Evolutionary conservation across 2,329 filamentous ascomycete species (phyloP), one percentile per base, ranked within the genome.

Genomic region (Pseudocercospora vitis): DNA sequence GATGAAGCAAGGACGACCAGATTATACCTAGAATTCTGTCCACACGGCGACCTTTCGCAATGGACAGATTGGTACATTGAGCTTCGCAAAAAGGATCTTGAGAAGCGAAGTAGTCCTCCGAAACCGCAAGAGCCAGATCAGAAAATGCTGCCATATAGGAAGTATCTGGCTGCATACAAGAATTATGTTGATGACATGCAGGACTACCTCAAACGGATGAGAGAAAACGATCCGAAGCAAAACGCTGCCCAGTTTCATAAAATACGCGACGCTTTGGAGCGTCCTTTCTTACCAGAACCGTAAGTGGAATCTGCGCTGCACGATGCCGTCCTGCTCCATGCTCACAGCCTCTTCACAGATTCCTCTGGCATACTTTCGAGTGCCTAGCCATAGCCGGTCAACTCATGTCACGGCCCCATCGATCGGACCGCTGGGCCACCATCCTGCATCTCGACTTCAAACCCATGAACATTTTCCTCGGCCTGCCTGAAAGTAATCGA

Each of bases 371-470:
- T n/a, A 49, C 50, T 3, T 55, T 63, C 29, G 50, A 51, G 9
- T 52, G 33, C 42, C 18, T 63, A 14, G 53, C 49, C 9, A 53
- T 23, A 4, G 56, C 53, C 1, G 60, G 58, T 18, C 24, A 55
- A 7, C 37, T 61, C 8, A 56, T 62, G 50, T 50, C 57, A 31
- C 37, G 48, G 2, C 58, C 56, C 26, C 35, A 50, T 23, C 12
- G 51, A 5, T n/a, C 44, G 4, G 28, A 47, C 12, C 18, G 32
- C 2, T 59, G 57, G 57, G 33, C 16, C 2, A 7, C 44, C 12
- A 61, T 60, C 14, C 50, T 59, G 3, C 59, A 61, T 14, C 52
- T 57, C 4, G 59, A 61, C 28, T 42, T 52, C 32, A 59, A 56
- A 21, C 19, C 40, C 4, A 24, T 31, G 12, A 58, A 58, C 11